Percentiles rank a stretch among this genome's conserved stretches.
These are phyloP conservation scores for Lentithecium fluviatile DNA, from an alignment of 495 filamentous ascomycete species.

Conservation along the genomic window DNA sequence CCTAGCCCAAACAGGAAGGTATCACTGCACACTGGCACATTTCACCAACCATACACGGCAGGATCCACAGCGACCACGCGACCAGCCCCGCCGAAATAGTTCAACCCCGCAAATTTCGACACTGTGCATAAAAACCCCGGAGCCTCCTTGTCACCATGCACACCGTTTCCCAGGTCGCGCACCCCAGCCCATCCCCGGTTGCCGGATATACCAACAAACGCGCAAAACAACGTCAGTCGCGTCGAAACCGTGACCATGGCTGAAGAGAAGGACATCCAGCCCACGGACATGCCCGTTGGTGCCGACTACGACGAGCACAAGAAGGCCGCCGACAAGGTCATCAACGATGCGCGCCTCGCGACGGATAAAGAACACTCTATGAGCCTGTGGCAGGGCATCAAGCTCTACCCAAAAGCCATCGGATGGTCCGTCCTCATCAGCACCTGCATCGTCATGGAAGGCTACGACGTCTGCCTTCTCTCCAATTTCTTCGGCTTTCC, in stretches of 20 bases:
- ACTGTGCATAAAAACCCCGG: too few species aligned
- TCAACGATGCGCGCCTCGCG: conserved; percentile 22
- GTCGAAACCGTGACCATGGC: background rate
- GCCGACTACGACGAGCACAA: background rate
- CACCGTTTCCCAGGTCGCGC: too few species aligned
- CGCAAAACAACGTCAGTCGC: too few species aligned
- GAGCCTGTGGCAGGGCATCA: conserved; percentile 35
- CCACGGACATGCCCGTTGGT: background rate
- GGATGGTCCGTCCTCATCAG: conserved; percentile 44
- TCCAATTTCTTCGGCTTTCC: conserved; percentile 43
- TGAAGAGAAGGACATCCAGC: conserved; percentile 25
- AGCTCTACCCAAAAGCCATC: conserved; percentile 42
- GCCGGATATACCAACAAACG: too few species aligned
- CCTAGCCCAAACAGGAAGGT: conserved; percentile 22
- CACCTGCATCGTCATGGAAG: conserved; percentile 49
- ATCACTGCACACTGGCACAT: background rate
- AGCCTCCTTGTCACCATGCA: too few species aligned
- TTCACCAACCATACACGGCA: background rate
- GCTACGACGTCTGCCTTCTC: conserved; percentile 46
- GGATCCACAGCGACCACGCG: background rate
- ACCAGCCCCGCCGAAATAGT: background rate
- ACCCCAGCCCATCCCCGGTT: too few species aligned
- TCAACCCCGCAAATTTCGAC: too few species aligned
- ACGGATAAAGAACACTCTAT: conserved; percentile 36
- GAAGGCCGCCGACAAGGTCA: conserved; percentile 16